Percentiles rank a stretch among this genome's conserved stretches.
Evolutionary conservation across 2,329 filamentous ascomycete species (phyloP).

Genomic region (Neopestalotiopsis rosae): DNA sequence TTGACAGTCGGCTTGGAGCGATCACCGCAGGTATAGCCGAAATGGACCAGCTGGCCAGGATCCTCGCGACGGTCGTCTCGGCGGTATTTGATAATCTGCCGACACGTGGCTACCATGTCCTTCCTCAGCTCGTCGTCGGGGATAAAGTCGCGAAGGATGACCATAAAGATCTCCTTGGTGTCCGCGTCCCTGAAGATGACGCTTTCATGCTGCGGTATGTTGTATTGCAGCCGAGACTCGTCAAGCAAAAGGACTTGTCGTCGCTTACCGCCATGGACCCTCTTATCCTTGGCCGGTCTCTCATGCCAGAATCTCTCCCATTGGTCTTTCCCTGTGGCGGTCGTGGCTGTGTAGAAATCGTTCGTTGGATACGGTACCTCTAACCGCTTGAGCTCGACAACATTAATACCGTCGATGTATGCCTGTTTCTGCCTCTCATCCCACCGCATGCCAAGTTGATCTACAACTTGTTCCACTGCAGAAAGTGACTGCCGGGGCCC

Average conservation of each 20-base stretch:
- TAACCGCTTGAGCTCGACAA: slow-evolving; percentile 18
- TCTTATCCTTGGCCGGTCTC: slow-evolving; percentile 18
- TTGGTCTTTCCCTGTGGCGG: slow-evolving; percentile 17
- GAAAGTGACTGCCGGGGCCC: not conserved
- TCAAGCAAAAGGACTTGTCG: slow-evolving; percentile 21
- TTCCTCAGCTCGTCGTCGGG: slow-evolving; percentile 23
- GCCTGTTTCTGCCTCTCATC: slow-evolving; percentile 15
- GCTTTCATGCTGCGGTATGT: slow-evolving; percentile 27
- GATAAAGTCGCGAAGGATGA: slow-evolving; percentile 28
- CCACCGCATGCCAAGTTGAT: slow-evolving; percentile 22
- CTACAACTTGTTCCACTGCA: not conserved
- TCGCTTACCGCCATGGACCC: slow-evolving; percentile 20
- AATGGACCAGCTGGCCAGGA: slow-evolving; percentile 23
- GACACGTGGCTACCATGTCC: slow-evolving; percentile 23
- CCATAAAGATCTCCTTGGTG: slow-evolving; percentile 26
- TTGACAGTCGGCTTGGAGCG: slow-evolving; percentile 6
- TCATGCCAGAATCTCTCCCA: slow-evolving; percentile 19
- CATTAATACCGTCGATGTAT: slow-evolving; percentile 19
- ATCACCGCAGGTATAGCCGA: slow-evolving; percentile 27
- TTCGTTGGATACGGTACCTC: slow-evolving; percentile 20
- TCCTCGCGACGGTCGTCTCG: slow-evolving; percentile 22
- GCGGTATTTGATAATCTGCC: slow-evolving; percentile 22
- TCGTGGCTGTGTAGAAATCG: slow-evolving; percentile 21
- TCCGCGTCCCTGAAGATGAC: slow-evolving; percentile 29
- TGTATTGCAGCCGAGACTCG: slow-evolving; percentile 20